Evolutionary conservation across 2,329 filamentous ascomycete species (phyloP), one percentile per base, ranked within the genome.

Genomic region (Pseudogymnoascus sp.): DNA sequence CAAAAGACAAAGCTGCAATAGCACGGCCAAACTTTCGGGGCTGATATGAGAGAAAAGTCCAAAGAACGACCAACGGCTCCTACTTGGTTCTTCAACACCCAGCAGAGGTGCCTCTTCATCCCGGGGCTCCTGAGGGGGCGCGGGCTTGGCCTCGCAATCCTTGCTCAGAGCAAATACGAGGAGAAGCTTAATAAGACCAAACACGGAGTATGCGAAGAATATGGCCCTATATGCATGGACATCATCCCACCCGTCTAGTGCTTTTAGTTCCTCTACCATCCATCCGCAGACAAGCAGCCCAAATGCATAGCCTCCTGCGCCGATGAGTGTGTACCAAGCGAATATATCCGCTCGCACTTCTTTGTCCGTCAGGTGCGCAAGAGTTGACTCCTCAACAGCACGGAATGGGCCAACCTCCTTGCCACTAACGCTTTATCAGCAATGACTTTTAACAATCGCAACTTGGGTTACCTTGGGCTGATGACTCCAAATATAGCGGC

Each of bases 391-490:
- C 68, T 86, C 84, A 29, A 86, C 77, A 39, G 84, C 83, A 39
- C 81, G 76, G 63, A 87, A 86, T 0, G 84, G 84, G 0, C 83
- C 84, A 60, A 86, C 85, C 67, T 87, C 84, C 61, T 83, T 85
- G 6, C 84, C 84, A 67, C 82, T 83, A 40, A 17, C 37, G 9
- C 9, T 36, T 15, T 50, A 26, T 60, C 8, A 50, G 35, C 35
- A 60, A 47, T 17, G 29, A 9, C 11, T 31, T 13, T 50, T 24
- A 24, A 26, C 13, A 7, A n/a, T 65, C 70, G n/a, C 70, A 11
- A 6, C 31, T 6, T 11, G n/a, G 31, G 10, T 54, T 68, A 77
- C 76, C 75, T 78, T 3, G 82, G 82, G 69, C 82, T 85, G 35
- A 87, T 83, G 58, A 87, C 83, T 4, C 84, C 84, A 6, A 86